Evolutionary conservation across 257 asterid genomes (phyloP).

Genomic region (Rhazya stricta): DNA sequence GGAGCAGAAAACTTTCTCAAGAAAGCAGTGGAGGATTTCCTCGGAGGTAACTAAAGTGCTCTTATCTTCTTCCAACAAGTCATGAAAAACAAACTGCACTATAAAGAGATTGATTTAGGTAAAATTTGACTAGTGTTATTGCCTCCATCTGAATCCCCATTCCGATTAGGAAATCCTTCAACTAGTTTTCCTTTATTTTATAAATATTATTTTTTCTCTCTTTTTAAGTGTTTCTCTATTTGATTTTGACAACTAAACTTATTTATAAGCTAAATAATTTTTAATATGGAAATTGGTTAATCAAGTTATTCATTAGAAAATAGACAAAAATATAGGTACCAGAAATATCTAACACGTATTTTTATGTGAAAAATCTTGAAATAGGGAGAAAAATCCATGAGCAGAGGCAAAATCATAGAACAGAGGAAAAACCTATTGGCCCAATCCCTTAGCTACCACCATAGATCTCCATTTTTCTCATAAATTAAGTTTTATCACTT

Average conservation of each 20-base stretch:
- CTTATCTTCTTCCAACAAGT: not conserved
- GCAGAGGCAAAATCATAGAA: no score
- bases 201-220: not conserved
- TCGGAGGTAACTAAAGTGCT: constrained; percentile 26
- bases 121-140: not conserved
- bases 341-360: no score
- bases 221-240: not conserved
- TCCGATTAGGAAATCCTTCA: not conserved
- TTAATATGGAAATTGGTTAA: not conserved
- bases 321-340: no score
- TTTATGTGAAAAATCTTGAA: no score
- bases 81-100: not conserved
- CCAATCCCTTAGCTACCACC: no score
- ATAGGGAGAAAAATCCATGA: no score
- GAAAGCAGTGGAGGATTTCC: constrained; percentile 27
- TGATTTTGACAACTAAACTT: not conserved
- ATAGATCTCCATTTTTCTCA: no score
- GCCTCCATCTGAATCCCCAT: not conserved
- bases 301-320: no score
- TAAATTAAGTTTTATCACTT: no score
- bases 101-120: not conserved
- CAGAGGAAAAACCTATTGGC: no score
- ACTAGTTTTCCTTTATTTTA: not conserved
- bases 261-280: not conserved
- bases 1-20: constrained; percentile 13